Percentiles rank a stretch among this genome's conserved stretches.
These are phyloP conservation scores for Pseudocercospora cruenta DNA, from an alignment of 2,329 filamentous ascomycete species.

Conservation along the genomic window DNA sequence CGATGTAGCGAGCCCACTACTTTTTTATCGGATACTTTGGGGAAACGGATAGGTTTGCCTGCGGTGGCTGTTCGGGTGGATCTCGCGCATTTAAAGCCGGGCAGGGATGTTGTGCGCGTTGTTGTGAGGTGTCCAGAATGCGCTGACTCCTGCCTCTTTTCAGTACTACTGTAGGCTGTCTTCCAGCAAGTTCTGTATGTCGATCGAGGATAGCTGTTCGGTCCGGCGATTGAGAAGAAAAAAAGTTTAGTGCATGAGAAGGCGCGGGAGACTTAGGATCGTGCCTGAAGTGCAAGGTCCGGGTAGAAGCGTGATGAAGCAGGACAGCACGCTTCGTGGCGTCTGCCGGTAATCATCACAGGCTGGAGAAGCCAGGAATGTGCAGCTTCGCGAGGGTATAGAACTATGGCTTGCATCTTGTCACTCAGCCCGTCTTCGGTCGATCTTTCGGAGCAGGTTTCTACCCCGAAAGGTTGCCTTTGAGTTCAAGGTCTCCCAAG, in stretches of 20 bases:
- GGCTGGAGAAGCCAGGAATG: background rate
- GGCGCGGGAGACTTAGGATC: background rate
- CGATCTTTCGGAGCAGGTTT: no score
- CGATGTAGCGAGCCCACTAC: background rate
- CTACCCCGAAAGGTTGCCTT: no score
- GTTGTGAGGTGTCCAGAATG: background rate
- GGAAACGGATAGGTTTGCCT: background rate
- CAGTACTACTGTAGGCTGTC: background rate
- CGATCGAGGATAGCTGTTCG: background rate
- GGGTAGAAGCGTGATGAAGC: no score
- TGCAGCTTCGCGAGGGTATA: background rate
- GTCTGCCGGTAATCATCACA: background rate
- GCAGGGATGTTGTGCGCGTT: background rate
- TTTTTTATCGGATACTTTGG: background rate
- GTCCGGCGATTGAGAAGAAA: background rate
- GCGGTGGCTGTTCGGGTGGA: background rate
- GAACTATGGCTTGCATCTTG: background rate
- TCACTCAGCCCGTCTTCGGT: background rate
- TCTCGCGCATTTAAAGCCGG: background rate
- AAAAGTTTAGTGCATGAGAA: background rate
- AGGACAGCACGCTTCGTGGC: background rate
- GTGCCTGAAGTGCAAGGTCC: no score
- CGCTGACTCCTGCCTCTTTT: no score
- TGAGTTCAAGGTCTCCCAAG: background rate
- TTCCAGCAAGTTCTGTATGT: background rate